Conservation (phyloP, 257 asterid species). For the Scutellaria galericulata region DNA sequence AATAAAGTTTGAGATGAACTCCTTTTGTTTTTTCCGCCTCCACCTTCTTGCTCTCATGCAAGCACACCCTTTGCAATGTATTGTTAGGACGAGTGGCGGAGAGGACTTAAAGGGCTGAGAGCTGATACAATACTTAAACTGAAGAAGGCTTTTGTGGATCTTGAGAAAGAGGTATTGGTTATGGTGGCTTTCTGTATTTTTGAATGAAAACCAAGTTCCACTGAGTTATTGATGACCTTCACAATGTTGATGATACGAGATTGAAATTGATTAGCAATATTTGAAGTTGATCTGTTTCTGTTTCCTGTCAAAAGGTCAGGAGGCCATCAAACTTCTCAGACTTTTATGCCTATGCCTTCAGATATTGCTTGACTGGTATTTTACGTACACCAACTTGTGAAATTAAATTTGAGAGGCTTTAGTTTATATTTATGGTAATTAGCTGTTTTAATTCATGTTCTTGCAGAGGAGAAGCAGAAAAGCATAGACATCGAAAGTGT, state of each 20-base stretch:
- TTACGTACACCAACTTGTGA: slow-evolving; percentile 10
- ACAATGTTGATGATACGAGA: background rate
- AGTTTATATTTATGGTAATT: slow-evolving; percentile 2
- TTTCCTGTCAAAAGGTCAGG: slow-evolving; percentile 60
- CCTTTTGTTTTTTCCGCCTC: background rate
- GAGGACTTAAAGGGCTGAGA: slow-evolving; percentile 67
- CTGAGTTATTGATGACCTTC: slow-evolving; percentile 11
- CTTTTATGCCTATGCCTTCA: slow-evolving; percentile 69
- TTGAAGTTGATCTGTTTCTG: slow-evolving; percentile 22
- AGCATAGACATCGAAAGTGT: slow-evolving; percentile 75
- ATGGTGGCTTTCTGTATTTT: background rate
- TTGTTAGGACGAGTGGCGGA: slow-evolving; percentile 82
- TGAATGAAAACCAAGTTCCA: slow-evolving; percentile 12
- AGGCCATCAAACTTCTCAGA: slow-evolving; percentile 63
- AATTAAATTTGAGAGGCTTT: slow-evolving; percentile 8
- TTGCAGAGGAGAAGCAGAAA: slow-evolving; percentile 84
- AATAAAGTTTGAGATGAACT: background rate
- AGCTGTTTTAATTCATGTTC: slow-evolving; percentile 32
- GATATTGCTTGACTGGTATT: slow-evolving; percentile 81
- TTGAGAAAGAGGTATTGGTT: slow-evolving; percentile 69
- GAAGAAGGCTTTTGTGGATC: slow-evolving; percentile 61
- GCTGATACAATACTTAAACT: slow-evolving; percentile 60
- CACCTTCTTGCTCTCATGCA: background rate
- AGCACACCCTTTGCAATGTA: slow-evolving; percentile 5
- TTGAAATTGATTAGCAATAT: slow-evolving; percentile 10